Percentiles rank a stretch among this genome's conserved stretches.
phyloP scores from a whole-genome alignment of 2,329 filamentous ascomycete species.

The Phaeosphaeriaceae sp. region DNA sequence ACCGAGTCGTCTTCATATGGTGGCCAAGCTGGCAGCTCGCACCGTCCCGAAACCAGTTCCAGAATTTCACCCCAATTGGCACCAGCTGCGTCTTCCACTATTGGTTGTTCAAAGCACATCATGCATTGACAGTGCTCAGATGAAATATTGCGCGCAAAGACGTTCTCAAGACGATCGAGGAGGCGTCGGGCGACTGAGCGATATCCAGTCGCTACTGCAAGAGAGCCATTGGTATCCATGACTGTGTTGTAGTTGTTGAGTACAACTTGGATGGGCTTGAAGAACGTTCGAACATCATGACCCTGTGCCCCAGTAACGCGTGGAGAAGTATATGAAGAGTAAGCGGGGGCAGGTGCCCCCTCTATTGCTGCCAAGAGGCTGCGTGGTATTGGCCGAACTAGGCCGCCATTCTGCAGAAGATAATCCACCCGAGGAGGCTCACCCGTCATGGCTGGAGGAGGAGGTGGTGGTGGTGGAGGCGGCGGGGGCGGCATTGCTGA shows the following conservation, averaged over 20 bases:
- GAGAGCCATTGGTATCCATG: slow-evolving; percentile 80
- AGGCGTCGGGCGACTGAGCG: slow-evolving; percentile 89
- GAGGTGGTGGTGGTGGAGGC: slow-evolving; percentile 65
- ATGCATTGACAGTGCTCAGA: slow-evolving; percentile 84
- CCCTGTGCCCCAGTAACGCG: slow-evolving; percentile 43
- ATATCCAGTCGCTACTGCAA: slow-evolving; percentile 95
- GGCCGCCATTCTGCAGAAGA: slow-evolving; percentile 84
- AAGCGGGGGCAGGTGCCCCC: slow-evolving; percentile 61
- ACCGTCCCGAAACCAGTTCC: slow-evolving; percentile 87
- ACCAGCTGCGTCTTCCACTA: slow-evolving; percentile 61
- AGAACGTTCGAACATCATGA: slow-evolving; percentile 73
- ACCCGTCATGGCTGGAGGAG: slow-evolving; percentile 68
- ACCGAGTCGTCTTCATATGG: slow-evolving; percentile 68
- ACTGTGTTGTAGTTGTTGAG: slow-evolving; percentile 87
- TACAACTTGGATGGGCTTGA: slow-evolving; percentile 80
- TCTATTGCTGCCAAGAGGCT: slow-evolving; percentile 72
- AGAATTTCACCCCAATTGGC: slow-evolving; percentile 95
- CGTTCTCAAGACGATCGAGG: slow-evolving; percentile 87
- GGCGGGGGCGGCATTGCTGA: slow-evolving; percentile 60
- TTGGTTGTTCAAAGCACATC: slow-evolving; percentile 70
- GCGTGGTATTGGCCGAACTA: slow-evolving; percentile 73
- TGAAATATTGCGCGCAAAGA: slow-evolving; percentile 92
- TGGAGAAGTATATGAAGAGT: slow-evolving; percentile 66
- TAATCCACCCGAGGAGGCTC: slow-evolving; percentile 89
- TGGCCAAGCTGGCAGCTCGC: slow-evolving; percentile 86